phyloP scores from a whole-genome alignment of 164 flowering plant genomes.

The Pachysandra terminalis region DNA sequence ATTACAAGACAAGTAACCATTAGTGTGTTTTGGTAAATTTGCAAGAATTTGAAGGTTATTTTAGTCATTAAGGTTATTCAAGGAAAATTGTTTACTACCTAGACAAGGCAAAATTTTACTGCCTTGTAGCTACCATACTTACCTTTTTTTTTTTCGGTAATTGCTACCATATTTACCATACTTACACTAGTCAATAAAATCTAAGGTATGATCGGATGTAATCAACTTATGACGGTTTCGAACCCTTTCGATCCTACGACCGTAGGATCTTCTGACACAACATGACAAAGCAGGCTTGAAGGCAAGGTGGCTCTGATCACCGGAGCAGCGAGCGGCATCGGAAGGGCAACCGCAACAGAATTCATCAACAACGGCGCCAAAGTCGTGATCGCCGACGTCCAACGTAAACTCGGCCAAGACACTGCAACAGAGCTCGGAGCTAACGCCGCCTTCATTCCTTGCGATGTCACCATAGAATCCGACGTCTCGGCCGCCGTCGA shows the following conservation, averaged over 20 bases:
- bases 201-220: no score
- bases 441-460: slow-evolving; percentile 52
- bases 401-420: slow-evolving; percentile 41
- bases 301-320: slow-evolving; percentile 86
- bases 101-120: no score
- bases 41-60: no score
- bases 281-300: slow-evolving; percentile 36
- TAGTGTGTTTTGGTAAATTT: no score
- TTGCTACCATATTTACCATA: no score
- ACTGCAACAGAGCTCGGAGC: slow-evolving; percentile 58
- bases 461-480: slow-evolving; percentile 63
- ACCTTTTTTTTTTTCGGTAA: no score
- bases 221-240: no score
- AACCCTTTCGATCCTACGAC: neutral
- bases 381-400: slow-evolving; percentile 77
- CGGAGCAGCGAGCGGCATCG: slow-evolving; percentile 88
- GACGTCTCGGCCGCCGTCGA: slow-evolving; percentile 67
- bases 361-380: slow-evolving; percentile 74
- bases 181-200: no score
- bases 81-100: no score
- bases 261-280: neutral
- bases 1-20: no score
- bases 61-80: no score
- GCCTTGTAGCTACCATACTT: no score
- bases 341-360: slow-evolving; percentile 63